Conservation (phyloP, 768 basidiomycete genomes). For the Ephemerocybe angulata region DNA sequence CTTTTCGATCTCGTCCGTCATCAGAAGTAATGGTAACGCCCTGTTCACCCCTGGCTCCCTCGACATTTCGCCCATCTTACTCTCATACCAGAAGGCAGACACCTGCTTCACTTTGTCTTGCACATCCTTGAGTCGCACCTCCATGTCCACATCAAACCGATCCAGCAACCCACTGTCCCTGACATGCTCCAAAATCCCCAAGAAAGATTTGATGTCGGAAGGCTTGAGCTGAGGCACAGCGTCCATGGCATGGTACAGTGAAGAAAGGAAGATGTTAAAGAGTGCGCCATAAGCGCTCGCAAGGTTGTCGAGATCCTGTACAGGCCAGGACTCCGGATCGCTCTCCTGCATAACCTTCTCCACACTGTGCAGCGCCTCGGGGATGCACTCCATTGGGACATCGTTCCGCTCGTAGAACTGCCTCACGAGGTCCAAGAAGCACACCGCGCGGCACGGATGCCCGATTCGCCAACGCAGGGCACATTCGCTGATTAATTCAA, state of each 20-base stretch:
- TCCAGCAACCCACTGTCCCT: conserved; percentile 67
- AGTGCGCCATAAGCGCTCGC: conserved; percentile 64
- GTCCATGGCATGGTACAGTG: conserved; percentile 82
- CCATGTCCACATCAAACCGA: conserved; percentile 70
- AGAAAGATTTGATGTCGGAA: conserved; percentile 60
- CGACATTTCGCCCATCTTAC: conserved; percentile 61
- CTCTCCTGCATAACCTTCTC: conserved; percentile 67
- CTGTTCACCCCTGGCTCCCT: conserved; percentile 73
- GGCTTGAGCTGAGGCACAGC: conserved; percentile 68
- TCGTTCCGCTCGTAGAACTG: conserved; percentile 85
- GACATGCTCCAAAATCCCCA: conserved; percentile 68
- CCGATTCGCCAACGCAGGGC: conserved; percentile 88
- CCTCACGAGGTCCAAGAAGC: conserved; percentile 83
- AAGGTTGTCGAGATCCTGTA: conserved; percentile 74
- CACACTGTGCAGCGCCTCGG: conserved; percentile 79
- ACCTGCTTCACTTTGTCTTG: conserved; percentile 61
- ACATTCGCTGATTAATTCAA: conserved; percentile 84
- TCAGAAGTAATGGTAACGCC: conserved; percentile 73
- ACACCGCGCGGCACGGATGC: conserved; percentile 69
- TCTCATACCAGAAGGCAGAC: conserved; percentile 56
- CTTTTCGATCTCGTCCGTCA: conserved; percentile 91
- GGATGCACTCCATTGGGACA: conserved; percentile 92
- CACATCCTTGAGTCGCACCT: conserved; percentile 62
- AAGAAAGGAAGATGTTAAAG: conserved; percentile 84
- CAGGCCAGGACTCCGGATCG: conserved; percentile 73